Percentiles rank a stretch among this genome's conserved stretches.
Conservation (phyloP, 208 protist species). For the Crithidia thermophila region DNA sequence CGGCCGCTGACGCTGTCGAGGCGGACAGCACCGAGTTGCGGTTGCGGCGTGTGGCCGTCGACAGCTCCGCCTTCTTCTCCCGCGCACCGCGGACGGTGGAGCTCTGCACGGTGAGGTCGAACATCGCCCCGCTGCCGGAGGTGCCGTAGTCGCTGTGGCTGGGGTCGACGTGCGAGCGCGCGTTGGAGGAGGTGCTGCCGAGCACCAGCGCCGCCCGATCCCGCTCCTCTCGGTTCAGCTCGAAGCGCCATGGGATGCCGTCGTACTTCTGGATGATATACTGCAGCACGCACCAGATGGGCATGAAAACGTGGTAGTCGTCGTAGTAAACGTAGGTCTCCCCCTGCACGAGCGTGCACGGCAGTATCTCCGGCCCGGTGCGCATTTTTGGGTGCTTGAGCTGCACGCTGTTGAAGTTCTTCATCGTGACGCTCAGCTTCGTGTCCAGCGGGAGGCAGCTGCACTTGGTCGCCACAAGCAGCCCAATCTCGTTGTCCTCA, state of each 20-base stretch:
- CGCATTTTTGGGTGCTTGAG: conserved; percentile 42
- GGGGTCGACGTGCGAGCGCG: neutral
- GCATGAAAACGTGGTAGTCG: conserved; percentile 34
- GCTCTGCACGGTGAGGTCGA: conserved; percentile 41
- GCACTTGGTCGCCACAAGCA: conserved; percentile 55
- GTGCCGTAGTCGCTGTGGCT: neutral
- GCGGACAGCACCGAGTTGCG: neutral
- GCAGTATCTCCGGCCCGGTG: conserved; percentile 18
- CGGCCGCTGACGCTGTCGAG: neutral
- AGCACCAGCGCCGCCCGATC: conserved; percentile 35
- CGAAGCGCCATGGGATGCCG: conserved; percentile 46
- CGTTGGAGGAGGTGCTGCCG: conserved; percentile 1
- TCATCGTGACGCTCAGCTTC: conserved; percentile 38
- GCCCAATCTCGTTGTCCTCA: conserved; percentile 49
- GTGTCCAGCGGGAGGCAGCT: conserved; percentile 55
- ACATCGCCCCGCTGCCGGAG: conserved; percentile 17
- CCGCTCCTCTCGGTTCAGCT: conserved; percentile 32
- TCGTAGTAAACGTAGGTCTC: conserved; percentile 47
- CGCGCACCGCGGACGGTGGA: conserved; percentile 18
- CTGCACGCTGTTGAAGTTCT: conserved; percentile 25
- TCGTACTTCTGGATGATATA: conserved; percentile 41
- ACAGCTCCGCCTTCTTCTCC: conserved; percentile 3
- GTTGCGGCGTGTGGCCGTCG: neutral
- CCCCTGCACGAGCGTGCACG: conserved; percentile 41
- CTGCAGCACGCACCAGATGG: conserved; percentile 48